These are phyloP conservation scores for Fusarium papillatum DNA, from an alignment of 2,329 filamentous ascomycete species.

Conservation along the genomic window DNA sequence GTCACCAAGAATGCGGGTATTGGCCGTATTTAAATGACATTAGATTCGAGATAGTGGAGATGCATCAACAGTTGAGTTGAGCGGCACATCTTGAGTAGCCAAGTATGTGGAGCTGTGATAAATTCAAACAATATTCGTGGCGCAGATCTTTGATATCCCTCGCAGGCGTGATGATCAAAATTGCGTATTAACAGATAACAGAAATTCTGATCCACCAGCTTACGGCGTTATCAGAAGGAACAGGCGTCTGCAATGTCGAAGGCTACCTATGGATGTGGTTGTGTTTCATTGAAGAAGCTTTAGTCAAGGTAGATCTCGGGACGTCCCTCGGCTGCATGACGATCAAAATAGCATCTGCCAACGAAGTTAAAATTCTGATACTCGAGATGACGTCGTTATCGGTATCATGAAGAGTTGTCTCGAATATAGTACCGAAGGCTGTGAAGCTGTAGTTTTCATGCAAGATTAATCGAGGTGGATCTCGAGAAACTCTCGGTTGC, in stretches of 20 bases:
- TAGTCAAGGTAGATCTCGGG: background rate
- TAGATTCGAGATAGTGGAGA: background rate
- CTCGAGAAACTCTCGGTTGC: background rate
- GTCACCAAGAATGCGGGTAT: conserved; percentile 22
- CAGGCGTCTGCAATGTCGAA: background rate
- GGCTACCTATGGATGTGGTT: background rate
- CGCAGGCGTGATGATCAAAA: background rate
- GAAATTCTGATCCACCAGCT: background rate
- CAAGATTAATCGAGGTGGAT: background rate
- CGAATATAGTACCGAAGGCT: no score
- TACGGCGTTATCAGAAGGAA: background rate
- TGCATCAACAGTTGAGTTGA: background rate
- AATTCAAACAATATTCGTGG: background rate
- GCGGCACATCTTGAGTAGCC: rapidly evolving
- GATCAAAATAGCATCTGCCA: background rate
- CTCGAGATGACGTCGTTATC: background rate
- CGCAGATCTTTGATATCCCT: background rate
- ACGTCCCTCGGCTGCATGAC: background rate
- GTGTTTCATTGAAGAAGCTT: background rate
- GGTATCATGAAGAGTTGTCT: no score
- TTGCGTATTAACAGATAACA: background rate
- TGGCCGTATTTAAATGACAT: background rate
- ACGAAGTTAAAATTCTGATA: background rate
- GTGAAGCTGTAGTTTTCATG: background rate
- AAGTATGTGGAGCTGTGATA: background rate